Percentiles rank a stretch among this genome's conserved stretches.
Conservation (phyloP, 2,329 filamentous ascomycete genomes). For the Aspergillus spinulosporus region DNA sequence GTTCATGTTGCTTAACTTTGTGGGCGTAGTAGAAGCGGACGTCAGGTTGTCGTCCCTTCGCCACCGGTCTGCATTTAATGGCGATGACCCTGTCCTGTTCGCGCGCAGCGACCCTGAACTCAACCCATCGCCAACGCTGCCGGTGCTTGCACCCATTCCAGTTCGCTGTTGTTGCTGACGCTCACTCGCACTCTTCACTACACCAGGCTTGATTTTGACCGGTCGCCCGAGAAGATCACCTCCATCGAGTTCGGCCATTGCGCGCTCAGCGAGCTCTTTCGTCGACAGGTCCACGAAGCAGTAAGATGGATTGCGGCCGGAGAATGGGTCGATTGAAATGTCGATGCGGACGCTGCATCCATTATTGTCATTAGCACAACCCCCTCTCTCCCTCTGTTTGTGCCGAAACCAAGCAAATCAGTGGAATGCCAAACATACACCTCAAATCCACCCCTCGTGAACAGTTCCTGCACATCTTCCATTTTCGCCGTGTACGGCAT, state of each 20-base stretch:
- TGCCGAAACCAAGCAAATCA: neutral
- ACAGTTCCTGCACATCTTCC: constrained; percentile 52
- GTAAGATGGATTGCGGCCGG: constrained; percentile 69
- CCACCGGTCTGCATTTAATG: constrained; percentile 45
- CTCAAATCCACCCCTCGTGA: constrained; percentile 42
- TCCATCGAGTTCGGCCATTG: constrained; percentile 59
- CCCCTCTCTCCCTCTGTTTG: neutral
- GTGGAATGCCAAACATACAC: constrained; percentile 29
- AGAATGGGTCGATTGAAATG: constrained; percentile 68
- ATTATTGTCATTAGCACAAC: neutral
- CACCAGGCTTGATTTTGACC: constrained; percentile 65
- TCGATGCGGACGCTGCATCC: constrained; percentile 58
- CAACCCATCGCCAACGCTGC: neutral
- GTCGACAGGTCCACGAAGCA: constrained; percentile 70
- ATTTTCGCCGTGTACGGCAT: constrained; percentile 55
- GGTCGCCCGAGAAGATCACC: constrained; percentile 58
- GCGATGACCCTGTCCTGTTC: constrained; percentile 20
- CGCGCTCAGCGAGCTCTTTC: constrained; percentile 57
- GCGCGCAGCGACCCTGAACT: constrained; percentile 21
- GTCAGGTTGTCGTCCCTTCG: constrained; percentile 43
- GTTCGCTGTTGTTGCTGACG: constrained; percentile 25
- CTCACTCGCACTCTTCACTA: constrained; percentile 52
- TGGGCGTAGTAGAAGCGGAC: constrained; percentile 23
- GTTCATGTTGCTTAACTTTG: constrained; percentile 25
- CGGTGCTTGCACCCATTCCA: neutral